These are phyloP conservation scores for Globisporangium heterothallicum DNA, from an alignment of 352 stramenopile genomes.

Conservation along the genomic window DNA sequence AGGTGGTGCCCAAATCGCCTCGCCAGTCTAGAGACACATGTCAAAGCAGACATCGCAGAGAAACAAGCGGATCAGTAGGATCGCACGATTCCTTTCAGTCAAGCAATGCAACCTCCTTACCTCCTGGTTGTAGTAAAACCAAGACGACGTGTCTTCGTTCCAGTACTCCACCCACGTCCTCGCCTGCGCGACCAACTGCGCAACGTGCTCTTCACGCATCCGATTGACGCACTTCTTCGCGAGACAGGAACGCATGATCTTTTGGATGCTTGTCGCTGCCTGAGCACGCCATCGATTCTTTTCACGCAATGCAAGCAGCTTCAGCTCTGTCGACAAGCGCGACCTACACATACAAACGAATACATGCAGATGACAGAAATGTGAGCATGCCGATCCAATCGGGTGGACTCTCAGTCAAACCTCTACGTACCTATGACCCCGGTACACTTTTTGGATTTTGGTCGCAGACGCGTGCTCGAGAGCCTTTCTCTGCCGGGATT, in stretches of 20 bases:
- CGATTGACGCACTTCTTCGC: constrained; percentile 32
- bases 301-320: constrained; percentile 53
- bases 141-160: constrained; percentile 63
- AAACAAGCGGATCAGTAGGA: too few species aligned
- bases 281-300: constrained; percentile 43
- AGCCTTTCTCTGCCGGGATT: constrained; percentile 20
- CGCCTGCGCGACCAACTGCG: constrained; percentile 37
- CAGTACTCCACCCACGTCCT: constrained; percentile 69
- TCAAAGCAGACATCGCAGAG: too few species aligned
- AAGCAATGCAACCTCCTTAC: constrained; percentile 12
- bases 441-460: constrained; percentile 69
- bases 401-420: neutral
- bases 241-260: constrained; percentile 36
- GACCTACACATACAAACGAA: constrained; percentile 19
- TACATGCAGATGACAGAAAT: neutral
- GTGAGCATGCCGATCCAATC: too few species aligned
- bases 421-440: constrained; percentile 42
- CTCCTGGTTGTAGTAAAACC: constrained; percentile 77
- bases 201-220: constrained; percentile 27
- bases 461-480: constrained; percentile 38
- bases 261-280: constrained; percentile 70
- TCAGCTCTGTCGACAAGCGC: constrained; percentile 60
- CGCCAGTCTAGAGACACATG: constrained; percentile 35
- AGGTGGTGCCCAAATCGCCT: constrained; percentile 64
- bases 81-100: constrained; percentile 10